phyloP scores from a whole-genome alignment of 169 alveolate genomes.

The Cardiosporidium cionae region DNA sequence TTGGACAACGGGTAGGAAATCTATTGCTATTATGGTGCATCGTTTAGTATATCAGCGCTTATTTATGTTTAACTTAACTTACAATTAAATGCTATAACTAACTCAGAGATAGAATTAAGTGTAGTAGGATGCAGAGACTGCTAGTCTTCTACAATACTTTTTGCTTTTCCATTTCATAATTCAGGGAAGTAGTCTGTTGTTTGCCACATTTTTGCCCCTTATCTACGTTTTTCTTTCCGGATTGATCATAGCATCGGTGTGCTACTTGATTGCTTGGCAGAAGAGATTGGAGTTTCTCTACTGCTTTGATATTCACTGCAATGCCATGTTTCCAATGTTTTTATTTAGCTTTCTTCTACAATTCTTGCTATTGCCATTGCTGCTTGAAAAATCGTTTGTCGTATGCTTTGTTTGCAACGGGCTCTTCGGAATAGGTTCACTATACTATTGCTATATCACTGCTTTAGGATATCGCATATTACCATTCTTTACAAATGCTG shows the following conservation, averaged over 20 bases:
- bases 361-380: conserved; percentile 26
- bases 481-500: background rate
- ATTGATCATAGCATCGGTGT: background rate
- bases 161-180: background rate
- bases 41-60: background rate
- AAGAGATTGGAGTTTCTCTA: conserved; percentile 30
- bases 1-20: conserved; percentile 1
- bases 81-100: background rate
- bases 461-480: background rate
- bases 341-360: conserved; percentile 16
- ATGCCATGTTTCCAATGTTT: conserved; percentile 24
- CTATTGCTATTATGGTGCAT: no score
- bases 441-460: background rate
- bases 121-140: background rate
- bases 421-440: background rate
- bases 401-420: background rate
- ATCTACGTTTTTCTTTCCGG: background rate
- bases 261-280: conserved; percentile 1
- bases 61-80: background rate
- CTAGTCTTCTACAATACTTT: background rate
- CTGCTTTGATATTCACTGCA: conserved; percentile 40
- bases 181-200: background rate
- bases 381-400: background rate
- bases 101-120: background rate
- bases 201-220: background rate